Percentiles rank a stretch among this genome's conserved stretches.
These are phyloP conservation scores for Tetrahymena elliotti DNA, from an alignment of 73 alveolate species.

Conservation along the genomic window DNA sequence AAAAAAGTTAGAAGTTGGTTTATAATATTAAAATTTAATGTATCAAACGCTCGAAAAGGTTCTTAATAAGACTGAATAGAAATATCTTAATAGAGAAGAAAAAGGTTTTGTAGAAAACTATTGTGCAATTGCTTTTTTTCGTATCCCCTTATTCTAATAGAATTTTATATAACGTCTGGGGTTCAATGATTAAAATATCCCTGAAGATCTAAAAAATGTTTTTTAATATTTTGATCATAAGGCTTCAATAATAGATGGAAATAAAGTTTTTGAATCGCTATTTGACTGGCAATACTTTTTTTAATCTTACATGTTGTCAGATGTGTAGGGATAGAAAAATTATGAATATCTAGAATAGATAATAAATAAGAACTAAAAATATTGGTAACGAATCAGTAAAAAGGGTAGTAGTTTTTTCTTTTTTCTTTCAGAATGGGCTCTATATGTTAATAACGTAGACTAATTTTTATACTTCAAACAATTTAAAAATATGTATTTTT, in stretches of 20 bases:
- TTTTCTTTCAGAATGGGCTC: conserved; percentile 67
- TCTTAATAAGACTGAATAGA: conserved; percentile 51
- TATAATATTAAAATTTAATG: conserved; percentile 40
- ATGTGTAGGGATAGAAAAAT: conserved; percentile 13
- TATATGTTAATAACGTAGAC: conserved; percentile 26
- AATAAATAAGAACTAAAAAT: conserved; percentile 26
- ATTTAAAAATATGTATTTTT: background rate
- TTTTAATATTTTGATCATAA: conserved; percentile 16
- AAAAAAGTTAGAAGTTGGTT: conserved; percentile 44
- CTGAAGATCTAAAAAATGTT: conserved; percentile 30
- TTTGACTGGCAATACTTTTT: conserved; percentile 73
- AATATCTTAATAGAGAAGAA: conserved; percentile 66
- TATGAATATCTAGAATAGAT: conserved; percentile 21
- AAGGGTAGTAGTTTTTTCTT: conserved; percentile 76
- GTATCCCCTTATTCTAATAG: conserved; percentile 39
- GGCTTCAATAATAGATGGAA: background rate
- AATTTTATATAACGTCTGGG: conserved; percentile 6
- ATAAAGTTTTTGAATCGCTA: conserved; percentile 29
- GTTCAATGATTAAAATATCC: background rate
- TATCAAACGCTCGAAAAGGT: conserved; percentile 40
- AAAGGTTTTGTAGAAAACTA: conserved; percentile 54
- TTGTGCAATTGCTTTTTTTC: conserved; percentile 65
- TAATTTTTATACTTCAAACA: background rate
- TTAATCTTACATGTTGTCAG: background rate
- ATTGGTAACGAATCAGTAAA: conserved; percentile 60